Evolutionary conservation across 2,329 filamentous ascomycete species (phyloP).

Genomic region (Talaromyces marneffei): DNA sequence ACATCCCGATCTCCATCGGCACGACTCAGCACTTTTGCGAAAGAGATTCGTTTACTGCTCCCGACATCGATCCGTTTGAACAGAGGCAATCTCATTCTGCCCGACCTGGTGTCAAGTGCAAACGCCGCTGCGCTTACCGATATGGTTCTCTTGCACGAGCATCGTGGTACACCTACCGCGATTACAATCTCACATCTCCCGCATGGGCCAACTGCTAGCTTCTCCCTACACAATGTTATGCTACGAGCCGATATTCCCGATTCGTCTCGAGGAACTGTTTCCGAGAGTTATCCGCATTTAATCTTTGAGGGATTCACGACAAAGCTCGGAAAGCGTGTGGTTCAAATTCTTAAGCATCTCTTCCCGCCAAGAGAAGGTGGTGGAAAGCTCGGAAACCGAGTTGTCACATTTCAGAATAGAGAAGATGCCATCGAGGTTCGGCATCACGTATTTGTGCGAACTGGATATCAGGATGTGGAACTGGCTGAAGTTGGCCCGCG

Average conservation of each 20-base stretch:
- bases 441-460: constrained; percentile 90
- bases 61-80: constrained; percentile 86
- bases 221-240: constrained; percentile 87
- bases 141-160: constrained; percentile 82
- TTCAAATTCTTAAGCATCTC: constrained; percentile 86
- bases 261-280: constrained; percentile 76
- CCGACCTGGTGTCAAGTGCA: constrained; percentile 76
- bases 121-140: constrained; percentile 76
- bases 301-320: constrained; percentile 93
- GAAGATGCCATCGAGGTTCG: constrained; percentile 84
- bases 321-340: constrained; percentile 70
- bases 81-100: constrained; percentile 80
- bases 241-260: constrained; percentile 90
- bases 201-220: constrained; percentile 80
- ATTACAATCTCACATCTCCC: constrained; percentile 82
- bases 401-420: constrained; percentile 91
- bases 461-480: constrained; percentile 82
- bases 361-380: constrained; percentile 82
- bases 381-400: constrained; percentile 76
- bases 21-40: constrained; percentile 80
- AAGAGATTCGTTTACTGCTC: constrained; percentile 78
- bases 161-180: constrained; percentile 85
- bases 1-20: constrained; percentile 85
- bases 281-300: constrained; percentile 86
- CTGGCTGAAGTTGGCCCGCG: constrained; percentile 83